Base-by-base conservation (phyloP, 495 filamentous ascomycete genomes). In the Daldinia decipiens region DNA sequence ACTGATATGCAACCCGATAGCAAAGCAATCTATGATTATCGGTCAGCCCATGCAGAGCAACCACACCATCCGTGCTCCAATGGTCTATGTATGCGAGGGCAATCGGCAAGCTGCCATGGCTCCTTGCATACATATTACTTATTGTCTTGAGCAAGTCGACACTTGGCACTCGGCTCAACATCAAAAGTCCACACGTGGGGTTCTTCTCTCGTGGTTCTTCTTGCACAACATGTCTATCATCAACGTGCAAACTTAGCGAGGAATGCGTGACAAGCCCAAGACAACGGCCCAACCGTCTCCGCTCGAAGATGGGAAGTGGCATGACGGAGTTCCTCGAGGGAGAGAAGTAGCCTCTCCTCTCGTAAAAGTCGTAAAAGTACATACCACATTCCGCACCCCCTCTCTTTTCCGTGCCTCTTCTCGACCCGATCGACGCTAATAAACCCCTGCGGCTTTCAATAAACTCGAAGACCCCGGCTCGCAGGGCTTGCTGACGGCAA, bases 21-120 rank as follows among this genome's bases (percentile, higher is more conserved):
- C 56, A 73, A 62, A 70, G 71, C 71, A 74, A 74, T 74, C 71
- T 74, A 74, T 74, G 71, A 70, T 74, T 74, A 74, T 74, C 71
- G 71, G 71, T 74, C 67, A 73, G 75, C 73, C 65, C 52, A 72
- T 72, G 73, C 71, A 70, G 57, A 64, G 73, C 61, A 70, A 74
- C 71, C 67, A 67, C 67, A 70, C 71, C 45, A 63, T 63, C 63
- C 63, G 54, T 62, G 53, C 61, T 57, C 55, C 34, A 56, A 66
- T 71, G 62, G 67, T 71, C 73, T 62, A 75, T 67, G 65, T 62
- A 75, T 67, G 65, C 67, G 73, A 74, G 66, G 70, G 70, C 68
- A 75, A 68, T 74, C 67, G 67, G 70, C 75, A 72, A 60, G 67
- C 65, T 69, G 59, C 73, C 73, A 69, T 68, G 63, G 69, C 67